These are phyloP conservation scores for Coniferiporia weirii DNA, from an alignment of 1,284 basidiomycete genomes.

Conservation along the genomic window DNA sequence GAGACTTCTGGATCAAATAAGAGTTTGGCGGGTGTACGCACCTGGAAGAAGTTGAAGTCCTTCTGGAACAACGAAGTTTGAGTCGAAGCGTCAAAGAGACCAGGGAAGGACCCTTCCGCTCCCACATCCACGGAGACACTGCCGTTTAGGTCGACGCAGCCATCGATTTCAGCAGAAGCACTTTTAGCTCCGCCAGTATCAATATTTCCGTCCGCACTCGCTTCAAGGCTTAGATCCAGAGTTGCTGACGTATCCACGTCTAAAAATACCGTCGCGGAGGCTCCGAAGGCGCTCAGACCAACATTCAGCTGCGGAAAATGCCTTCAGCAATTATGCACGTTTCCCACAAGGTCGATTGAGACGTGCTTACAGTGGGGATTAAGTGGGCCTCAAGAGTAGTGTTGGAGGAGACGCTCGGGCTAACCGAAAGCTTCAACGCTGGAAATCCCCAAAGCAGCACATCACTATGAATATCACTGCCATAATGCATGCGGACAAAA, in stretches of 20 bases:
- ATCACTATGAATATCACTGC: no score
- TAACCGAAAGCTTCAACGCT: conserved; percentile 40
- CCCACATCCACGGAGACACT: conserved; percentile 25
- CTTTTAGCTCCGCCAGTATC: not conserved
- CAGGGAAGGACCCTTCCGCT: conserved; percentile 27
- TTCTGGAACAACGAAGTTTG: conserved; percentile 25
- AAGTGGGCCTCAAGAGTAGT: conserved; percentile 42
- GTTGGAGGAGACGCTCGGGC: conserved; percentile 34
- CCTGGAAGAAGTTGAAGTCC: conserved; percentile 28
- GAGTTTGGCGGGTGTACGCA: not conserved
- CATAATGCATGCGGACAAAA: no score
- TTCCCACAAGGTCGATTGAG: not conserved
- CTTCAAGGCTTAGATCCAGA: conserved; percentile 33
- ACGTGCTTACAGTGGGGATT: conserved; percentile 34
- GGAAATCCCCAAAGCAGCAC: not conserved
- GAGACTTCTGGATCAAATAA: no score
- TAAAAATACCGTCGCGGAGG: conserved; percentile 37
- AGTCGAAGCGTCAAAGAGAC: conserved; percentile 25
- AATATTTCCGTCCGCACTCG: conserved; percentile 2
- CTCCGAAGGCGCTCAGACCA: conserved; percentile 37
- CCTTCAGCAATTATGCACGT: not conserved
- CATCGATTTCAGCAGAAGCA: conserved; percentile 15
- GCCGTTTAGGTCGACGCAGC: conserved; percentile 27
- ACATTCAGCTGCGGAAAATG: conserved; percentile 31
- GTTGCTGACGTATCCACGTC: conserved; percentile 39